phyloP scores from a whole-genome alignment of 805 yeast genomes.

The Kuraishia hungarica region DNA sequence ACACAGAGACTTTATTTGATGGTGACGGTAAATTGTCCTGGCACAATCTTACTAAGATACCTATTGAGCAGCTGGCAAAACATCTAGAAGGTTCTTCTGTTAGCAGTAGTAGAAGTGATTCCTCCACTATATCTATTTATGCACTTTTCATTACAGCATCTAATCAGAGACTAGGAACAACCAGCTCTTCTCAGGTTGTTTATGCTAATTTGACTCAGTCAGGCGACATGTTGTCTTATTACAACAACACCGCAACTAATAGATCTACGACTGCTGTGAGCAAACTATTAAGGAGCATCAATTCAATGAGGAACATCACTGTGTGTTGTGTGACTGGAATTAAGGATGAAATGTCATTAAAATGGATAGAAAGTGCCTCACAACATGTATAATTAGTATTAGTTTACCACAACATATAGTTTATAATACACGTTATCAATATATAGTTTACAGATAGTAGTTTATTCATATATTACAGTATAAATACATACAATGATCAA shows the following conservation, averaged over 20 bases:
- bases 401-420: too few relatives aligned
- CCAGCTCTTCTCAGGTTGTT: background rate
- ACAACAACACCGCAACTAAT: too few relatives aligned
- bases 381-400: too few relatives aligned
- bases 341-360: background rate
- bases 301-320: background rate
- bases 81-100: background rate
- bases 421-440: too few relatives aligned
- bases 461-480: background rate
- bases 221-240: background rate
- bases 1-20: background rate
- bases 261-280: background rate
- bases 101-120: too few relatives aligned
- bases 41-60: background rate
- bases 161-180: background rate
- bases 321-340: background rate
- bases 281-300: background rate
- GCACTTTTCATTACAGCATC: background rate
- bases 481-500: background rate
- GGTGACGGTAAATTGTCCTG: background rate
- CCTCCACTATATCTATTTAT: background rate
- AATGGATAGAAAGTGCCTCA: background rate
- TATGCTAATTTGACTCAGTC: background rate
- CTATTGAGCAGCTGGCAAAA: background rate
- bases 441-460: too few relatives aligned